Base-by-base conservation (phyloP, 2,329 filamentous ascomycete species). In the Xylaria sp. region DNA sequence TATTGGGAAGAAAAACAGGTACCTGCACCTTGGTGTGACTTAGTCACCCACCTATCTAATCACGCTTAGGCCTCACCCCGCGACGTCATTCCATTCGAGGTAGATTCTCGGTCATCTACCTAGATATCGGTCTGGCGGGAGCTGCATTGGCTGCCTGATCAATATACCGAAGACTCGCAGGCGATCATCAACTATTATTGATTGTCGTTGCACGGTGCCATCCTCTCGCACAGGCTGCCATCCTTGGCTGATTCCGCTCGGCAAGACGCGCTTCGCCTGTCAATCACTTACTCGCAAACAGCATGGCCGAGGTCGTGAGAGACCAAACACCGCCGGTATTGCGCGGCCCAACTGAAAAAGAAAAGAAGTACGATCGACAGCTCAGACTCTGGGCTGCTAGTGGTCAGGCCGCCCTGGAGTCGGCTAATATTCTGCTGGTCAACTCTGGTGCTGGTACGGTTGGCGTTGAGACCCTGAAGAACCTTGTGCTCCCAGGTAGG, bases 371-470 rank as follows among this genome's bases (percentile, higher is more conserved):
- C 82, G 96, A 99, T 80, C 90, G 96, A 62, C 96, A 99, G 82
- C 89, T 99, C 49, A 91, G 97, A 62, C 85, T 99, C 15, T 99
- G 96, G 96, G 97, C 94, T 70, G 94, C 95, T 51, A 93, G 89
- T 60, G 96, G 96, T 20, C 96, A 99, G 80, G 88, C 91, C 73
- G 95, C 94, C 18, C 86, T 99, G 1, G 97, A 99, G 80, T 90
- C 94, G 66, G 93, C 96, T 25, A 92, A 97, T 74, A 91, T 99
- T n/a, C 88, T 98, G 13, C 86, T 99, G 5, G 84, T 99, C 69
- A 98, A 97, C 81, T 93, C 92, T 0, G 92, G 94, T 1, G 83
- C 91, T n/a, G 95, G 95, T 10, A 92, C 94, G 1, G 92, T 94
- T 41, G 96, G 94, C 15, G 87, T 97, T 13, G 96, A 99, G 81